phyloP scores from a whole-genome alignment of 768 basidiomycete species.

The Kwoniella europaea region DNA sequence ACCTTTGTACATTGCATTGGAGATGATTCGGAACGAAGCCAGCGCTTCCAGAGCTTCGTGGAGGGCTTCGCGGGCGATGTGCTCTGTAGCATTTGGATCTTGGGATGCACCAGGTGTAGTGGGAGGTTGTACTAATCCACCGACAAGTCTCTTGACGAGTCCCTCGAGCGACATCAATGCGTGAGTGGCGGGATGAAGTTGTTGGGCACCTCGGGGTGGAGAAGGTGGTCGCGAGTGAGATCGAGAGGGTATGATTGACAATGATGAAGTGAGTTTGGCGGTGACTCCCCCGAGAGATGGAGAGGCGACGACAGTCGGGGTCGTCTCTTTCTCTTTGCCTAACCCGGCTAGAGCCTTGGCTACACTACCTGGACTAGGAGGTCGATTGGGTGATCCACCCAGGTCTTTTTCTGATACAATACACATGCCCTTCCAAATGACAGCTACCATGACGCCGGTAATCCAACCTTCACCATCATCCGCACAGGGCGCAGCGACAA shows the following conservation, averaged over 20 bases:
- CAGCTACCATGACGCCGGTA: conserved; percentile 56
- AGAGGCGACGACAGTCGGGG: conserved; percentile 27
- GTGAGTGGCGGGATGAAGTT: conserved; percentile 44
- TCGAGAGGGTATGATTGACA: conserved; percentile 55
- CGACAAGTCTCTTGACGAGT: conserved; percentile 50
- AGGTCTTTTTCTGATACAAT: conserved; percentile 46
- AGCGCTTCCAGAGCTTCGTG: conserved; percentile 56
- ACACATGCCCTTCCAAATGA: conserved; percentile 57
- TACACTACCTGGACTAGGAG: conserved; percentile 52
- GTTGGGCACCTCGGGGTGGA: conserved; percentile 40
- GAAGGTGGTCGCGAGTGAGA: conserved; percentile 53
- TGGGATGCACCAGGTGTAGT: conserved; percentile 11
- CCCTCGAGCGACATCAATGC: conserved; percentile 55
- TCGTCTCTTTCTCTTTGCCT: conserved; percentile 39
- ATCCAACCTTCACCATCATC: conserved; percentile 58
- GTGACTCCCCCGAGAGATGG: conserved; percentile 43
- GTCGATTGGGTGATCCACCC: conserved; percentile 27
- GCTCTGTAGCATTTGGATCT: conserved; percentile 50
- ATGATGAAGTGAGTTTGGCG: conserved; percentile 47
- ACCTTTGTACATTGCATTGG: conserved; percentile 40
- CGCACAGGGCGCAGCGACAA: conserved; percentile 51
- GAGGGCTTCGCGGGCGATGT: conserved; percentile 55
- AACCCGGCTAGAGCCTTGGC: conserved; percentile 47
- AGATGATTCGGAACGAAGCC: conserved; percentile 48
- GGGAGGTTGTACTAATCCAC: conserved; percentile 49